Conservation (phyloP, 1,284 basidiomycete genomes). For the Pseudozyma hubeiensis region DNA sequence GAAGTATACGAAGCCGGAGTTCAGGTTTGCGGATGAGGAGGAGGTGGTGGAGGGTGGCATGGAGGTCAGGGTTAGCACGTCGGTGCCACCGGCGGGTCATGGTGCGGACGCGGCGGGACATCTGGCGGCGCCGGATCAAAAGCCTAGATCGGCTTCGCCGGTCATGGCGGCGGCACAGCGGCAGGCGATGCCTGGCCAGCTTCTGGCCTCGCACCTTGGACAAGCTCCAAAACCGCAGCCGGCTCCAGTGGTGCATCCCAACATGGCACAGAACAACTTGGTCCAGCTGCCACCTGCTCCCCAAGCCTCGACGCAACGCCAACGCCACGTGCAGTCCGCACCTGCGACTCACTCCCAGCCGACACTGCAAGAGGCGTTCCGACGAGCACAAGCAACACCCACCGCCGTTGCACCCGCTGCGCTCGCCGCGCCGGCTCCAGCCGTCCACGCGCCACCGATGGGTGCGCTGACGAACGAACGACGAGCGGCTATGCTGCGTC, state of each 20-base stretch:
- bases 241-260: too few species aligned
- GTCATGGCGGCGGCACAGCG: not conserved
- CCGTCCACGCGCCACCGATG: slow-evolving; percentile 2
- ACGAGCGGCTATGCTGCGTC: slow-evolving; percentile 12
- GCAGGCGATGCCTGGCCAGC: slow-evolving; percentile 1
- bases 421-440: not conserved
- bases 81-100: slow-evolving; percentile 2
- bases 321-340: not conserved
- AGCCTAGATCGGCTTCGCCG: not conserved
- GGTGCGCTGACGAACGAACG: not conserved
- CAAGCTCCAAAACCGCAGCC: not conserved
- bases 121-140: not conserved
- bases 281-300: not conserved
- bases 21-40: slow-evolving; percentile 24
- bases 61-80: not conserved
- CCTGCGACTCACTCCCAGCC: not conserved
- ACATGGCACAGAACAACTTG: too few species aligned
- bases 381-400: not conserved
- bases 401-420: not conserved
- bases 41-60: not conserved
- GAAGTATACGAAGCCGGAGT: slow-evolving; percentile 34
- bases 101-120: not conserved
- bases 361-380: slow-evolving; percentile 9
- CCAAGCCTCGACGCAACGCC: too few species aligned
- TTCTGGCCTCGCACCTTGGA: not conserved